phyloP scores from a whole-genome alignment of 2,329 filamentous ascomycete genomes.

The Calonectria montana region DNA sequence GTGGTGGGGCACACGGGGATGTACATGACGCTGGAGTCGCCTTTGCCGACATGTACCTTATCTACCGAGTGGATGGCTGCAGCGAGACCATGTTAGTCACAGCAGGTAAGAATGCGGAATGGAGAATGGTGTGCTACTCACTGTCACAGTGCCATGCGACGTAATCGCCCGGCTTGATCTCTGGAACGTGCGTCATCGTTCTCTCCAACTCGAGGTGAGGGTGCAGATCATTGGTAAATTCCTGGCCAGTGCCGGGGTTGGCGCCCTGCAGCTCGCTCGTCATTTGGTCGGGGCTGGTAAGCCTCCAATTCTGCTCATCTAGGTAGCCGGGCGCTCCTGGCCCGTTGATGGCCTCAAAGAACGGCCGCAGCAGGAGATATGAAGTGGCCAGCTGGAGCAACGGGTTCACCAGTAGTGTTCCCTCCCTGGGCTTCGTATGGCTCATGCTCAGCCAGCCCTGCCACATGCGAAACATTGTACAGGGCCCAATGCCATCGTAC shows the following conservation, averaged over 20 bases:
- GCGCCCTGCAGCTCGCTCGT: slow-evolving; percentile 78
- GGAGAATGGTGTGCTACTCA: slow-evolving; percentile 44
- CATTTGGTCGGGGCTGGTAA: slow-evolving; percentile 59
- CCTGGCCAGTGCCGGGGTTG: slow-evolving; percentile 74
- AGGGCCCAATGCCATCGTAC: slow-evolving; percentile 84
- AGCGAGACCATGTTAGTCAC: background rate
- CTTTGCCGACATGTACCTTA: slow-evolving; percentile 75
- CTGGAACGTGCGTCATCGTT: slow-evolving; percentile 78
- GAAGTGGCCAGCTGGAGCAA: slow-evolving; percentile 79
- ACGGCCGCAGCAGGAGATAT: slow-evolving; percentile 85
- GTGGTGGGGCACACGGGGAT: slow-evolving; percentile 90
- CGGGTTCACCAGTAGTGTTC: slow-evolving; percentile 86
- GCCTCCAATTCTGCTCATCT: slow-evolving; percentile 68
- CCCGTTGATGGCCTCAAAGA: slow-evolving; percentile 71
- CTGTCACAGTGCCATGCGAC: slow-evolving; percentile 88
- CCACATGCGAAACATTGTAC: slow-evolving; percentile 87
- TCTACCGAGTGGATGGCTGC: slow-evolving; percentile 83
- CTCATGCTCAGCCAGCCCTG: slow-evolving; percentile 92
- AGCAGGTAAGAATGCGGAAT: background rate
- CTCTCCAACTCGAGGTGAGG: slow-evolving; percentile 76
- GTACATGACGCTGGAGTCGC: slow-evolving; percentile 87
- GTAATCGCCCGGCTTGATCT: slow-evolving; percentile 79
- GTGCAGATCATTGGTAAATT: slow-evolving; percentile 75
- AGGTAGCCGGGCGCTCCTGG: slow-evolving; percentile 51
- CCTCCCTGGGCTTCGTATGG: slow-evolving; percentile 76